Conservation (phyloP, 352 stramenopile genomes). For the Blastocystis hominis region DNA sequence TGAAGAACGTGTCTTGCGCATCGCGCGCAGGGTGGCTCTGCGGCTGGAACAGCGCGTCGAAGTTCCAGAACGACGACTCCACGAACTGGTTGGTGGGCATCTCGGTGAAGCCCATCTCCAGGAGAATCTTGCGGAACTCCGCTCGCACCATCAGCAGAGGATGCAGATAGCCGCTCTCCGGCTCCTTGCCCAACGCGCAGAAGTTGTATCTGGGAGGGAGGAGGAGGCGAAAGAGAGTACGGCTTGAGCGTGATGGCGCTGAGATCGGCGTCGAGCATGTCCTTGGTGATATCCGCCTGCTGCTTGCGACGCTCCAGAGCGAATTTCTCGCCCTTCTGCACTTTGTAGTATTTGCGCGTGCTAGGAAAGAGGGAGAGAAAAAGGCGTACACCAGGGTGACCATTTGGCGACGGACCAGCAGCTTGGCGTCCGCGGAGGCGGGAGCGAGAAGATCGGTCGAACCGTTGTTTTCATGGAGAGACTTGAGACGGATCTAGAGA, state of each 20-base stretch:
- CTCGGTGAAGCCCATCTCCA: constrained; percentile 98
- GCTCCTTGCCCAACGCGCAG: constrained; percentile 81
- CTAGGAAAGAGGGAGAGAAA: not conserved
- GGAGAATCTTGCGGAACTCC: constrained; percentile 95
- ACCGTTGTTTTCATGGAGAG: constrained; percentile 62
- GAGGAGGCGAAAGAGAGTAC: not conserved
- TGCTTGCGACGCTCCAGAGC: constrained; percentile 84
- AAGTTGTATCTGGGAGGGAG: constrained; percentile 82
- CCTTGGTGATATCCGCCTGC: constrained; percentile 88
- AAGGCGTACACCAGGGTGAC: constrained; percentile 66
- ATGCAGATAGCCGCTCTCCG: constrained; percentile 90
- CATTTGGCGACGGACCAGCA: constrained; percentile 73
- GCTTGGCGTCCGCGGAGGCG: constrained; percentile 70
- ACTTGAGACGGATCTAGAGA: constrained; percentile 61
- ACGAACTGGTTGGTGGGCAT: constrained; percentile 99
- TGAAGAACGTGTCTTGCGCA: constrained; percentile 99
- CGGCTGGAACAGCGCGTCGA: constrained; percentile 97
- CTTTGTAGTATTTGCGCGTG: constrained; percentile 83
- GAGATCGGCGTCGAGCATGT: constrained; percentile 85
- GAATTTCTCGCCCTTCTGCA: constrained; percentile 83
- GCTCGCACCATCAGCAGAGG: constrained; percentile 88
- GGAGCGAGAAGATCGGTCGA: constrained; percentile 65
- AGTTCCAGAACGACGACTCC: constrained; percentile 99
- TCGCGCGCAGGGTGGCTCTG: constrained; percentile 95
- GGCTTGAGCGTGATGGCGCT: constrained; percentile 23